phyloP scores from a whole-genome alignment of 371 early-diverging fungal species.

The Apophysomyces variabilis region DNA sequence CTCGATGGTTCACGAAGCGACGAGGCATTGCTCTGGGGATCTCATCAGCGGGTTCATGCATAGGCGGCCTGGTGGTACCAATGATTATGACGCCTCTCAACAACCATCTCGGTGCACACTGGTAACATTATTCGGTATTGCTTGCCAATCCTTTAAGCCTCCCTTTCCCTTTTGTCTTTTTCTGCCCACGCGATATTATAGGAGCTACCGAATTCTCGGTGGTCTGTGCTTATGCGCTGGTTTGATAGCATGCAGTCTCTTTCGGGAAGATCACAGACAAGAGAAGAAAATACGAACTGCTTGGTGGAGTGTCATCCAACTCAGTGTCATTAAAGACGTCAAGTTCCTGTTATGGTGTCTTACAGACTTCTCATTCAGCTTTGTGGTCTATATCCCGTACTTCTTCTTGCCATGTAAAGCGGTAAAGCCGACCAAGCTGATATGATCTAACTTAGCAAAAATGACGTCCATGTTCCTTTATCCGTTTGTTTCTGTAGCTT shows the following conservation, averaged over 20 bases:
- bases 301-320: constrained; percentile 19
- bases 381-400: constrained; percentile 17
- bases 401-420: constrained; percentile 17
- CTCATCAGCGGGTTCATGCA: constrained; percentile 72
- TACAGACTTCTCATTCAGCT: constrained; percentile 2
- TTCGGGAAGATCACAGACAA: constrained; percentile 3
- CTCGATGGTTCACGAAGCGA: constrained; percentile 71
- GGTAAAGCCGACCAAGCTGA: too few species aligned
- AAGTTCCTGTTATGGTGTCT: constrained; percentile 16
- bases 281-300: background rate
- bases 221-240: constrained; percentile 21
- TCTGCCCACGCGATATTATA: background rate
- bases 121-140: constrained; percentile 30
- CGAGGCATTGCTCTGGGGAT: constrained; percentile 78
- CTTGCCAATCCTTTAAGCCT: background rate
- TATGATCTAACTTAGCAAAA: too few species aligned
- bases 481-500: constrained; percentile 2
- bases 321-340: constrained; percentile 21
- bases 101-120: constrained; percentile 53
- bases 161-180: background rate
- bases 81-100: constrained; percentile 65
- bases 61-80: constrained; percentile 75
- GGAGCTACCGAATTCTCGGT: constrained; percentile 33
- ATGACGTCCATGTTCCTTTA: too few species aligned
- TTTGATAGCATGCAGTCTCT: constrained; percentile 18